Evolutionary conservation across 257 asterid species (phyloP), one percentile per base, ranked within the genome.

Genomic region (Forsythia viridissima): DNA sequence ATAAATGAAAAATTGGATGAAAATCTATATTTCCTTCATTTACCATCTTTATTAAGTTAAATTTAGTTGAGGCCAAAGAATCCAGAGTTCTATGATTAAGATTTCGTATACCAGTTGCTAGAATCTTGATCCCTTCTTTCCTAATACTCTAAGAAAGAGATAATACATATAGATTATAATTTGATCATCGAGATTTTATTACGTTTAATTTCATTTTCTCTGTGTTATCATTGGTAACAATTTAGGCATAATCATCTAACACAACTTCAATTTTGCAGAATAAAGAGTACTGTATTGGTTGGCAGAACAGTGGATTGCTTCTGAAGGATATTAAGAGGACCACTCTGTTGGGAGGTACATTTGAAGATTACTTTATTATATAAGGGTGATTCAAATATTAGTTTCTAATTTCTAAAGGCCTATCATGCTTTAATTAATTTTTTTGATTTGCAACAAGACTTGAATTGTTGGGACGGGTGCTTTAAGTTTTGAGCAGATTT

Each of bases 261-360:
- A 46, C 46, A 57, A n/a, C 48, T 74, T 74, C 30, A 68, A 68
- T 59, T 79, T 71, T 43, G 78, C 89, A 94, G 98, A 92, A 91
- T 65, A 79, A 82, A 0, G 94, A 92, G 69, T 90, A 89, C 86
- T 94, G 98, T 80, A 79, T 93, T 4, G 97, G 96, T 36, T 93
- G 97, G 97, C 97, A 90, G 82, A 83, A 37, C 79, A 89, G 92
- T 78, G 89, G 83, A 65, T 79, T 90, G 89, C 90, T 84, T 79
- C 42, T 88, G 16, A 83, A 79, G 77, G 87, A 87, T 63, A 92
- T 46, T 51, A 94, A 48, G 81, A 67, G 70, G 91, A 87, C 81
- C 66, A 92, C 91, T 63, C 84, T 93, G 36, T 82, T 93, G 78
- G 98, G 98, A 90, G 97, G 97, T 92, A 89, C 11, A 66, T 69